Base-by-base conservation (phyloP, 257 asterid genomes). In the Lavandula angustifolia region DNA sequence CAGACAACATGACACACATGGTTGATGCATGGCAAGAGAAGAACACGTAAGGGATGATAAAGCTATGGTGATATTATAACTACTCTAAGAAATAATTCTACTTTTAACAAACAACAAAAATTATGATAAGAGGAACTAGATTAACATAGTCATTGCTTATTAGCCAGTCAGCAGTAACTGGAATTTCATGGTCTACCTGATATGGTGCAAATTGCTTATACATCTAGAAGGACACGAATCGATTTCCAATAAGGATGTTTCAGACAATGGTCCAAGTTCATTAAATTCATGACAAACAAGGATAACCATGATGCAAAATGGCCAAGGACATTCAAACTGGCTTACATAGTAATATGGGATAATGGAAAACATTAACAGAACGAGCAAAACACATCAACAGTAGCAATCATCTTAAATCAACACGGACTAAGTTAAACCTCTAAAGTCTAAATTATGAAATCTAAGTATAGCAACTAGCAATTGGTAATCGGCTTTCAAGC, bases 351-450 rank as follows among this genome's bases (percentile, higher is more conserved):
- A 22, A 22, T 22, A 22, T 22, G 27, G 27, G 1, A 22, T 22
- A 22, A 22, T 0, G 27, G 2, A 22, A 22, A 22, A 62, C 18
- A 44, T 22, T 5, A 14, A 35, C 43, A 48, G 27, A 65, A 61
- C 5, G 54, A 38, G 13, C 27, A 22, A 22, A 22, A 22, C 27
- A 22, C 27, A 0, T 22, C 27, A 22, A 22, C 1, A 22, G 27
- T 22, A 22, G 27, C 27, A 22, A 47, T 57, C 67, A 49, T 31
- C 29, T 61, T 37, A 49, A 46, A 76, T 67, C 64, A 68, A 59
- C 59, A 44, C 33, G 10, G 44, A 49, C 58, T 53, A 43, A 37
- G 59, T 12, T 27, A 40, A 62, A 29, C 32, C 29, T 17, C 34
- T 9, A 0, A 22, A 22, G 27, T 0, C 27, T 22, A 62, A 14